Percentiles rank a stretch among this genome's conserved stretches.
phyloP scores from a whole-genome alignment of 2,329 filamentous ascomycete species.

The Colletotrichum melonis region DNA sequence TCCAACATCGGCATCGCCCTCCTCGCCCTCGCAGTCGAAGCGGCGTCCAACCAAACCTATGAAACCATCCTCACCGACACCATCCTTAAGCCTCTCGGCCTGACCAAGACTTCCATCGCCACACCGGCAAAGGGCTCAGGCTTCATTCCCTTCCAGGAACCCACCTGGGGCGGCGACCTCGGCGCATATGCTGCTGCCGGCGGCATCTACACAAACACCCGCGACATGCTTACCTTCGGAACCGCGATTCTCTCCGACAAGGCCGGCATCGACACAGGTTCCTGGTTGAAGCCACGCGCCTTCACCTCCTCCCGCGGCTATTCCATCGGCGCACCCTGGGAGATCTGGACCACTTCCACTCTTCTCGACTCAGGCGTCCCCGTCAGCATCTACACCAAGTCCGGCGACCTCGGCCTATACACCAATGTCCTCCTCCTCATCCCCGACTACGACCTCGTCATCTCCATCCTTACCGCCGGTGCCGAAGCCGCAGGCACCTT shows the following conservation, averaged over 20 bases:
- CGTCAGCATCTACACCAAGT: slow-evolving; percentile 48
- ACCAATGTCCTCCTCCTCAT: slow-evolving; percentile 49
- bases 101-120: slow-evolving; percentile 53
- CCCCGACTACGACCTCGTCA: slow-evolving; percentile 47
- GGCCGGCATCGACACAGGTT: slow-evolving; percentile 52
- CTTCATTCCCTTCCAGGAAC: slow-evolving; percentile 50
- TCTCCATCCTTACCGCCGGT: slow-evolving; percentile 52
- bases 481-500: slow-evolving; percentile 39
- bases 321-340: slow-evolving; percentile 50
- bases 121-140: slow-evolving; percentile 45
- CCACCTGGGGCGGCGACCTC: slow-evolving; percentile 48
- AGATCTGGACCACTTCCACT: slow-evolving; percentile 46
- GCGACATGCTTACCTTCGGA: slow-evolving; percentile 55
- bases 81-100: slow-evolving; percentile 54
- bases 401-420: slow-evolving; percentile 46
- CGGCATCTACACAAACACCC: slow-evolving; percentile 55
- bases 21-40: slow-evolving; percentile 38
- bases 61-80: slow-evolving; percentile 45
- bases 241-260: slow-evolving; percentile 53
- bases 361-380: slow-evolving; percentile 44
- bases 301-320: slow-evolving; percentile 51
- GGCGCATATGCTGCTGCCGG: slow-evolving; percentile 50
- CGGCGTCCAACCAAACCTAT: slow-evolving; percentile 37
- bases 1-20: slow-evolving; percentile 40
- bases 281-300: slow-evolving; percentile 59